Conservation (phyloP, 2,329 filamentous ascomycete genomes). For the Neopestalotiopsis sp. region DNA sequence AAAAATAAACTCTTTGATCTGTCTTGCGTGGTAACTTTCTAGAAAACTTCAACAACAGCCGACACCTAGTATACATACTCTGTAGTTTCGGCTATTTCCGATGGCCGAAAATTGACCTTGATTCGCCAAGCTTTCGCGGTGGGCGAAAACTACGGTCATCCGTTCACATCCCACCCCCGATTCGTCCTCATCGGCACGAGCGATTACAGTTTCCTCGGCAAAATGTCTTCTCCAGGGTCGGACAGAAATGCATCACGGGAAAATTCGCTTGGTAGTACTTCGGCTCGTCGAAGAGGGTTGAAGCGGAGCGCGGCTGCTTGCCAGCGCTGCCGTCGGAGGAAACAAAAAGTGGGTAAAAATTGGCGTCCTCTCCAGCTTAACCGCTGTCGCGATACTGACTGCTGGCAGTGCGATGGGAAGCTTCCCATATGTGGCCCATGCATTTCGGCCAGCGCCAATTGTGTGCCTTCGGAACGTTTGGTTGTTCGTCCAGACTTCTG, state of each 20-base stretch:
- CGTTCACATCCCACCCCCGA: neutral
- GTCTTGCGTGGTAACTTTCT: no score
- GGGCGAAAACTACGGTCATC: neutral
- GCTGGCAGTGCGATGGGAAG: conserved; percentile 18
- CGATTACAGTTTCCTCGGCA: neutral
- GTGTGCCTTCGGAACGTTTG: conserved; percentile 19
- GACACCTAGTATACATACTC: no score
- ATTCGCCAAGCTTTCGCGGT: neutral
- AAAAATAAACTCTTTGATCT: no score
- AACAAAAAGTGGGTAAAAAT: conserved; percentile 15
- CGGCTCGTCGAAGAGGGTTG: conserved; percentile 15
- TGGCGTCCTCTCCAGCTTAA: neutral
- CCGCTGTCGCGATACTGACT: neutral
- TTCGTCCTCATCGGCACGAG: neutral
- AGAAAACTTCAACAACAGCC: no score
- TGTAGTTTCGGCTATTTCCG: neutral
- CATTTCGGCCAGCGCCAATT: conserved; percentile 7
- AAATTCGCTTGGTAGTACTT: neutral
- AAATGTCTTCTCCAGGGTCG: neutral
- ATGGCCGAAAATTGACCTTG: neutral
- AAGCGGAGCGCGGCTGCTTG: conserved; percentile 19
- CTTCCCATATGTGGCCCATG: conserved; percentile 19
- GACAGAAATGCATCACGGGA: neutral
- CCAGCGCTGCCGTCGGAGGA: conserved; percentile 18
- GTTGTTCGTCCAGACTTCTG: conserved; percentile 8